These are phyloP conservation scores for Kalaharituber pfeilii DNA, from an alignment of 2,329 filamentous ascomycete genomes.

Conservation along the genomic window DNA sequence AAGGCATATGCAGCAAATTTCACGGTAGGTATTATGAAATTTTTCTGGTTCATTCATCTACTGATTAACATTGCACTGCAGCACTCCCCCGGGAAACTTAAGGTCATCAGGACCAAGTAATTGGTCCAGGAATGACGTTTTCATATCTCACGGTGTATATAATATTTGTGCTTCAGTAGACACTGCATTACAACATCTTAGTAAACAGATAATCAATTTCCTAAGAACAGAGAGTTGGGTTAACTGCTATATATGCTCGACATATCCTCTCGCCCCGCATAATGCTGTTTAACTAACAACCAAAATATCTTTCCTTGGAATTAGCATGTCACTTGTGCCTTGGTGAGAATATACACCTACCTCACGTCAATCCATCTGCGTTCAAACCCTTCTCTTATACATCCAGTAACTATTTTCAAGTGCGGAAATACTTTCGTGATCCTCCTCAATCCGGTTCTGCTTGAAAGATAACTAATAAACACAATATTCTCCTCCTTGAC, in stretches of 20 bases:
- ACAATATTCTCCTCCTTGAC: slow-evolving; percentile 71
- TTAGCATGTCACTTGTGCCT: too few species aligned
- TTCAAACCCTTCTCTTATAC: slow-evolving; percentile 75
- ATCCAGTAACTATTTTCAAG: slow-evolving; percentile 68
- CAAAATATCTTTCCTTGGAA: slow-evolving; percentile 21
- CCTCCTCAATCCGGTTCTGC: slow-evolving; percentile 64
- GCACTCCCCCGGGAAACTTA: slow-evolving; percentile 18
- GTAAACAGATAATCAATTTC: too few species aligned
- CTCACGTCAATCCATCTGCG: slow-evolving; percentile 38
- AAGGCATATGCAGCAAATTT: slow-evolving; percentile 99
- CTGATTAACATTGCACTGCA: slow-evolving; percentile 1
- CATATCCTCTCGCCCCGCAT: too few species aligned
- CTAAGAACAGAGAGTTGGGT: too few species aligned
- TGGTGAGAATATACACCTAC: neutral
- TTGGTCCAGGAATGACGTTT: too few species aligned
- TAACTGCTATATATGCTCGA: too few species aligned
- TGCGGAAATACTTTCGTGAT: slow-evolving; percentile 77
- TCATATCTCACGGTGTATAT: too few species aligned
- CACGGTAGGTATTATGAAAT: slow-evolving; percentile 16
- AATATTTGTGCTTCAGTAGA: too few species aligned
- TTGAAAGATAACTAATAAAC: slow-evolving; percentile 82
- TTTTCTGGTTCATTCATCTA: neutral
- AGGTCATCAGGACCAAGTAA: slow-evolving; percentile 23
- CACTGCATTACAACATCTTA: too few species aligned
- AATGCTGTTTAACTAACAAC: slow-evolving; percentile 19